phyloP scores from a whole-genome alignment of 2,329 filamentous ascomycete genomes.

The Fusarium praegraminearum region DNA sequence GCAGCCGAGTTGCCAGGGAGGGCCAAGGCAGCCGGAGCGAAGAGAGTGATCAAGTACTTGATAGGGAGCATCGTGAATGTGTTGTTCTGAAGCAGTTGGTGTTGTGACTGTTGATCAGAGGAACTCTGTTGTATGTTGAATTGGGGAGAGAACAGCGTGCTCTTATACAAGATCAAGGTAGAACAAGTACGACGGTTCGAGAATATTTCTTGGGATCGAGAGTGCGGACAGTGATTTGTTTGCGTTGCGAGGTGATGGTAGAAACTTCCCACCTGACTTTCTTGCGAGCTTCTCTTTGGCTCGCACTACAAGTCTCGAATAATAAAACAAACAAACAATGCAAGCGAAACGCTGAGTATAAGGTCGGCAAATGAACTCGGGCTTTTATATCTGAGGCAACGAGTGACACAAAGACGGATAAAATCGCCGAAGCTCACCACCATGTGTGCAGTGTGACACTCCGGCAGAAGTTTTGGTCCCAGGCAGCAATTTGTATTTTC shows the following conservation, averaged over 20 bases:
- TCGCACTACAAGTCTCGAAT: slow-evolving; percentile 2
- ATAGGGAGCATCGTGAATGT: slow-evolving; percentile 17
- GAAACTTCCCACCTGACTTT: neutral
- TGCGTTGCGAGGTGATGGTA: slow-evolving; percentile 19
- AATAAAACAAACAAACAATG: neutral
- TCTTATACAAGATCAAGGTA: slow-evolving; percentile 10
- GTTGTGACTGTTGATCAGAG: neutral
- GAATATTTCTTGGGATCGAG: slow-evolving; percentile 1
- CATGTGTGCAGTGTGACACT: neutral
- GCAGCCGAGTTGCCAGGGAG: slow-evolving; percentile 13
- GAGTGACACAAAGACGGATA: slow-evolving; percentile 17
- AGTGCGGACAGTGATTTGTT: slow-evolving; percentile 7
- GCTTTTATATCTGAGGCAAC: slow-evolving; percentile 20
- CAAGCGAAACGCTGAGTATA: slow-evolving; percentile 12
- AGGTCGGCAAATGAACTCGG: slow-evolving; percentile 27
- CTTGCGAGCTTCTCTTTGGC: neutral
- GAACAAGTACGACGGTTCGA: slow-evolving; percentile 15
- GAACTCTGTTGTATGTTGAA: neutral
- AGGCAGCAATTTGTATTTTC: neutral
- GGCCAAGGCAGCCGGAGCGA: slow-evolving; percentile 16
- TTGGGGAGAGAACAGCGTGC: neutral
- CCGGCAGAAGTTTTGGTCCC: neutral
- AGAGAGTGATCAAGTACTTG: slow-evolving; percentile 16
- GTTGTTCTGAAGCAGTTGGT: neutral
- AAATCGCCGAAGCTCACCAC: slow-evolving; percentile 21